Conservation (phyloP, 257 asterid species). For the Mitragyna speciosa region DNA sequence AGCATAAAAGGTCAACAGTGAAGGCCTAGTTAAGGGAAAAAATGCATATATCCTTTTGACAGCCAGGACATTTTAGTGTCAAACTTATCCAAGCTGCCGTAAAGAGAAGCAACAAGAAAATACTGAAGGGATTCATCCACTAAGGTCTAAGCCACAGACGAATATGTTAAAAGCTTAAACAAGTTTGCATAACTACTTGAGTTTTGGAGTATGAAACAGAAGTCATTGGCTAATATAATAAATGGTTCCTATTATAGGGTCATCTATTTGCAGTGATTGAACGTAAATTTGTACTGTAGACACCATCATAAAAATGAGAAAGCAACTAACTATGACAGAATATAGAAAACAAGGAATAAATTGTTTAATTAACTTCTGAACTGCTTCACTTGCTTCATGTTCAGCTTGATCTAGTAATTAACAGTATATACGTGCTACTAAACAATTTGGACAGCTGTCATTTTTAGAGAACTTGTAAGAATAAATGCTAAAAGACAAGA, state of each 20-base stretch:
- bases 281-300: neutral
- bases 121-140: neutral
- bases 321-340: neutral
- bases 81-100: neutral
- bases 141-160: neutral
- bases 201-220: neutral
- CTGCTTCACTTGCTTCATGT: neutral
- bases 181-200: neutral
- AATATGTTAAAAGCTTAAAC: neutral
- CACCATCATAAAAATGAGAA: neutral
- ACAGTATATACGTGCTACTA: no score
- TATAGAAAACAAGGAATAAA: neutral
- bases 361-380: neutral
- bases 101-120: neutral
- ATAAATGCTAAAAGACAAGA: neutral
- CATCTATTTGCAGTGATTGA: neutral
- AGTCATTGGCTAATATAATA: neutral
- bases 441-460: neutral
- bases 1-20: constrained; percentile 10
- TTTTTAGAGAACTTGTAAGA: neutral
- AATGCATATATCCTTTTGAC: neutral
- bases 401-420: neutral
- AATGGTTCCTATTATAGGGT: neutral
- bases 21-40: neutral
- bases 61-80: neutral